A percentile compares a stretch with the other conserved stretches of the same genome.
Evolutionary conservation across 352 stramenopile genomes (phyloP).

Genomic region (Globisporangium irregulare): DNA sequence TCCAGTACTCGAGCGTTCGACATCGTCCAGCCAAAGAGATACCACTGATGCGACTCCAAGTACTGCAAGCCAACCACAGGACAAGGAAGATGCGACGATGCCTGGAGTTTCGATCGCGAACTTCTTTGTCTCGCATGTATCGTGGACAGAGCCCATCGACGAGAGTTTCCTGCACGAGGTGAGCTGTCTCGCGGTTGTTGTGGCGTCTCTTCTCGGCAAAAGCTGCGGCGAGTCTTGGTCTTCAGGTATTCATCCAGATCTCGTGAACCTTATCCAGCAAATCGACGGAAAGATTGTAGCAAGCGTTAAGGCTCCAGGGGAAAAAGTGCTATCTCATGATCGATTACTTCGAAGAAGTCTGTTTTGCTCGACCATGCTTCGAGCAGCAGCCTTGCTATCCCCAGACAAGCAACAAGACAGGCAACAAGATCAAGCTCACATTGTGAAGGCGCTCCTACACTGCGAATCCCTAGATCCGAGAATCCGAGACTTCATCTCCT

Average conservation of each 20-base stretch:
- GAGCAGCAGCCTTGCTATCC: neutral
- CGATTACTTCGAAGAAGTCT: slow-evolving; percentile 3
- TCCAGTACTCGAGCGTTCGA: neutral
- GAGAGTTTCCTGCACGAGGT: slow-evolving; percentile 2
- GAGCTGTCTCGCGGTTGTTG: slow-evolving; percentile 10
- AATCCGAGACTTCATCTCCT: slow-evolving; percentile 9
- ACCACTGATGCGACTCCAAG: neutral
- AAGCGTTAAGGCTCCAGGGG: neutral
- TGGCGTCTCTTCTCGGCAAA: slow-evolving; percentile 7
- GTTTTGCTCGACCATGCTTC: slow-evolving; percentile 12
- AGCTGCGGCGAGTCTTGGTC: neutral
- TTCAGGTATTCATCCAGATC: neutral
- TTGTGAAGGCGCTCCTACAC: neutral
- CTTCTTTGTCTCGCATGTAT: slow-evolving; percentile 8
- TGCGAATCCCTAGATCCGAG: slow-evolving; percentile 3
- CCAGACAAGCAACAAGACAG: neutral
- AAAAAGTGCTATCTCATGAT: neutral
- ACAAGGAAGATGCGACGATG: neutral
- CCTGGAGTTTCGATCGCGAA: neutral
- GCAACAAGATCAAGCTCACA: neutral
- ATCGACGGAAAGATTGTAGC: slow-evolving; percentile 2
- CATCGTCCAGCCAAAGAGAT: neutral
- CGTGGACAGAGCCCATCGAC: slow-evolving; percentile 7
- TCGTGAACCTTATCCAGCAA: slow-evolving; percentile 5
- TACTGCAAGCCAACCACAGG: neutral